Base-by-base conservation (phyloP, 1,139 yeast species). In the Yamadazyma triangularis region DNA sequence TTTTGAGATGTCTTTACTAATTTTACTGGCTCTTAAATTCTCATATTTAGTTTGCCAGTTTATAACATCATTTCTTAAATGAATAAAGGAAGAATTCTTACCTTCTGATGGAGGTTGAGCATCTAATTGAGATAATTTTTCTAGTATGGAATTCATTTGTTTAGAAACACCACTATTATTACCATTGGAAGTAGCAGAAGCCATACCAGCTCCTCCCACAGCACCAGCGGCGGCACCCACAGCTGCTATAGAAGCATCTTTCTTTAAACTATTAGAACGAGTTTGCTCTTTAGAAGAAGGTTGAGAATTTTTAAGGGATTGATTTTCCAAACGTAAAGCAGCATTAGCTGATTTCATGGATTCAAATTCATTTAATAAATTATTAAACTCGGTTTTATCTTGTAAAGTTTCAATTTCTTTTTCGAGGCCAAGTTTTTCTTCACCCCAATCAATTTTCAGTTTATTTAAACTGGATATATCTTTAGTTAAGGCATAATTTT, bases 41-140 rank as follows among this genome's bases (percentile, higher is more conserved):
- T 71, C 76, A 40, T 58, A 73, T 38, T 58, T 70, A 35, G 51
- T 51, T 51, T 71, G 76, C 78, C 78, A 73, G 30, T 52, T 56
- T 4, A 50, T 38, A 10, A 60, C 52, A 31, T 64, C 67, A 26
- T 45, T 45, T 32, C 53, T 52, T 29, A 65, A 53, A 3, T 59
- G 54, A 7, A 39, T 46, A 40, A 49, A 55, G 3, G 36, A 32
- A 10, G 41, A 41, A 20, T 36, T 35, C 28, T 33, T 39, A 13
- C 24, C 31, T 15, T 32, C 22, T 2, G 21, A 25, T 15, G 44
- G 35, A 15, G 44, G 38, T 19, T 29, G 18, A n/a, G 34, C 25
- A 34, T 46, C 53, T 16, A 51, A 33, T 15, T 39, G 25, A 18
- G 50, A 33, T 15, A 44, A 53, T 37, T 38, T 57, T 49, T 19